Percentiles rank a stretch among this genome's conserved stretches.
These are phyloP conservation scores for Diaporthe sp. DNA, from an alignment of 2,329 filamentous ascomycete species.

Conservation along the genomic window DNA sequence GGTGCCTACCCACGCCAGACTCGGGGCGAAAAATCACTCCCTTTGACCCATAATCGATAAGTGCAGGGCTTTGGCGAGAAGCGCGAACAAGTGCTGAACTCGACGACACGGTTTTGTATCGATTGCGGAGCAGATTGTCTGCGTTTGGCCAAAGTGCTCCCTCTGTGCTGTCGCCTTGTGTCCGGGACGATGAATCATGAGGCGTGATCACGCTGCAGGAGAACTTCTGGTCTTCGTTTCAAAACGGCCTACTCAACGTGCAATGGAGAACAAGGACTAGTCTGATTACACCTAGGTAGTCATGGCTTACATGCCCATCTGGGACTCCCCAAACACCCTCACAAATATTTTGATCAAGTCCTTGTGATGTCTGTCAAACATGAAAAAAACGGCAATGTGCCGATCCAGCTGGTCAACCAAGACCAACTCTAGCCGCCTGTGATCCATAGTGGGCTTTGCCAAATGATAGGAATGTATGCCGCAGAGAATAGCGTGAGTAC, in stretches of 20 bases:
- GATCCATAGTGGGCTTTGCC: too few relatives aligned
- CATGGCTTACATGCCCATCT: not conserved
- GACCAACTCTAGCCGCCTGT: not conserved
- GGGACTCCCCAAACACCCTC: not conserved
- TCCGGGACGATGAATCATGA: not conserved
- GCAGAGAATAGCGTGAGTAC: not conserved
- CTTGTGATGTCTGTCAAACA: not conserved
- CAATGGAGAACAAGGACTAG: not conserved
- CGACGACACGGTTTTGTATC: not conserved
- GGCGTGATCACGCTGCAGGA: not conserved
- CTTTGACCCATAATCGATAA: not conserved
- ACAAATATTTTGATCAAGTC: too few relatives aligned
- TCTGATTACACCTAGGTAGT: not conserved
- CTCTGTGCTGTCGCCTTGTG: not conserved
- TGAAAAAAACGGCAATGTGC: not conserved
- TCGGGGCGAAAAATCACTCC: not conserved
- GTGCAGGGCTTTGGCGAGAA: not conserved
- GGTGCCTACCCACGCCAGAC: too few relatives aligned
- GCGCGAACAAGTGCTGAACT: not conserved
- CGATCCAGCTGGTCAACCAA: not conserved
- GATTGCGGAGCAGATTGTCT: not conserved
- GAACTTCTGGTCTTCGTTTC: not conserved
- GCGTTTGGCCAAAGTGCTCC: not conserved
- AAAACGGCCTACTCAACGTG: not conserved
- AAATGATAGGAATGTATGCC: not conserved